Percentiles rank a stretch among this genome's conserved stretches.
phyloP scores from a whole-genome alignment of 1,284 basidiomycete species.

The Clitocybe nebularis region DNA sequence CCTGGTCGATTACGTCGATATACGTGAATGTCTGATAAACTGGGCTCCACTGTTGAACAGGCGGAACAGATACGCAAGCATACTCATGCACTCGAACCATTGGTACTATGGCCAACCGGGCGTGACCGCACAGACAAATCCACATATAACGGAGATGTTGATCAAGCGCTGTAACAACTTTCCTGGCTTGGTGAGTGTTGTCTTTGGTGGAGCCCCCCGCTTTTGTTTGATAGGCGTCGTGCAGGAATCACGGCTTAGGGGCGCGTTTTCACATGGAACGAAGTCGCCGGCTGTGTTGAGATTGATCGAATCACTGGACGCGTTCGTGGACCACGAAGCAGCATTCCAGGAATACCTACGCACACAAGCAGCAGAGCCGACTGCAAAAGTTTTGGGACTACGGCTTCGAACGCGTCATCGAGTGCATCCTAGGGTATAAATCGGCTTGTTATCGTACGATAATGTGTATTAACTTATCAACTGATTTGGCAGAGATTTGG shows the following conservation, averaged over 20 bases:
- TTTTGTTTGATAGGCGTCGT: not conserved
- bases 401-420: constrained; percentile 24
- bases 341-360: constrained; percentile 31
- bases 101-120: constrained; percentile 29
- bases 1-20: constrained; percentile 30
- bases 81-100: constrained; percentile 34
- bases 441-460: not conserved
- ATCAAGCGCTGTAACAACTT: constrained; percentile 27
- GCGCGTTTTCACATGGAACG: constrained; percentile 19
- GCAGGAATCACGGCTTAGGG: constrained; percentile 17
- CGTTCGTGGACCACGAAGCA: constrained; percentile 35
- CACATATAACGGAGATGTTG: constrained; percentile 26
- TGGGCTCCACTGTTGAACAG: constrained; percentile 36
- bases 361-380: constrained; percentile 19
- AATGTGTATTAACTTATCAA: not conserved
- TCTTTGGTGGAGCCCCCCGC: not conserved
- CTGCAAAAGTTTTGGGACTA: constrained; percentile 22
- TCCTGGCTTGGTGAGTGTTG: constrained; percentile 22
- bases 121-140: constrained; percentile 27
- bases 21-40: constrained; percentile 29
- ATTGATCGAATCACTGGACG: constrained; percentile 33
- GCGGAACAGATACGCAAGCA: constrained; percentile 27
- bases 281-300: constrained; percentile 29
- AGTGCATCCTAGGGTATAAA: constrained; percentile 32
- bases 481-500: constrained; percentile 28